Evolutionary conservation across 140 eudicot genomes (phyloP).

Genomic region (Anethum foeniculum): DNA sequence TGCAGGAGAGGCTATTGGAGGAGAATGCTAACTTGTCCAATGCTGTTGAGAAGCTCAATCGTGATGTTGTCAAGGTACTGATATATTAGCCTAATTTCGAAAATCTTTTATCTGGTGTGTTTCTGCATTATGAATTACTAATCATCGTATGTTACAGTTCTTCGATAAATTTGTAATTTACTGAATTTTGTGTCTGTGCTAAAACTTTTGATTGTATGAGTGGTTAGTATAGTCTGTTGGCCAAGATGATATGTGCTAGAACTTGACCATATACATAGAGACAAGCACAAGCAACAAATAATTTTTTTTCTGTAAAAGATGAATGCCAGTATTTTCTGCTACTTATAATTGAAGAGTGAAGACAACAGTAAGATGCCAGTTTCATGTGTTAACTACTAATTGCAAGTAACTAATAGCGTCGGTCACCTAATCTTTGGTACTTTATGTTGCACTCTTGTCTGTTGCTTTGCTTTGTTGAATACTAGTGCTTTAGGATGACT

Average conservation of each 20-base stretch:
- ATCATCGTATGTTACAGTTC: too few relatives aligned
- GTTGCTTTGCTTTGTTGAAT: neutral
- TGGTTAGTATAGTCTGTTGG: neutral
- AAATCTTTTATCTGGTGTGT: neutral
- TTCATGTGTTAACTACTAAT: neutral
- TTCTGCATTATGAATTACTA: neutral
- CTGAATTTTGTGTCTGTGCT: neutral
- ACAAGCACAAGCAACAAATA: neutral
- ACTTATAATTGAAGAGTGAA: neutral
- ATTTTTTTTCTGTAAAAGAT: neutral
- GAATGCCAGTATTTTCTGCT: neutral
- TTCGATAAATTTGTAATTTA: neutral
- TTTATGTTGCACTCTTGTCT: neutral
- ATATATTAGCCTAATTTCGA: neutral
- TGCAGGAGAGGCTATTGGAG: constrained; percentile 56
- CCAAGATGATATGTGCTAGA: neutral
- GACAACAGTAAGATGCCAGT: neutral
- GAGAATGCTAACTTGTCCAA: constrained; percentile 59
- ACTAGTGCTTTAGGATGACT: neutral
- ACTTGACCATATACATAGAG: neutral
- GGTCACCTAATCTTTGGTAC: neutral
- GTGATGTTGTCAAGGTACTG: constrained; percentile 89
- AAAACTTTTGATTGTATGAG: neutral
- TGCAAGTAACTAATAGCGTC: neutral
- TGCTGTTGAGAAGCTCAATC: constrained; percentile 78